Evolutionary conservation across 352 stramenopile genomes (phyloP), one percentile per base, ranked within the genome.

Genomic region (Globisporangium carolinianum): DNA sequence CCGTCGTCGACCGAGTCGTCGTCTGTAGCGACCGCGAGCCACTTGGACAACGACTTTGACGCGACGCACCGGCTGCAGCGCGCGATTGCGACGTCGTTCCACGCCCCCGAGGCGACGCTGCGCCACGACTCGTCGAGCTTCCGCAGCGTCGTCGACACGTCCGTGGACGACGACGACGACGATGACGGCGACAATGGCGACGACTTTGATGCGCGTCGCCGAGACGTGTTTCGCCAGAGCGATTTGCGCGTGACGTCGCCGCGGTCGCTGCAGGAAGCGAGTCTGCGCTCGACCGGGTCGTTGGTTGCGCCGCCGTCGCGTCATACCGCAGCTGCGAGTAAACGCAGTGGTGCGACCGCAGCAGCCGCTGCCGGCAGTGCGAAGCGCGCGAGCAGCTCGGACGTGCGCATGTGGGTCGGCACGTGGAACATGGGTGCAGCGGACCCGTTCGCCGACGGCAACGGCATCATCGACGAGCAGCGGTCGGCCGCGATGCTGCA

Each of bases 361-460:
- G 38, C 61, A 5, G 24, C 24, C 24, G 24, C 24, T 24, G 24
- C 24, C 24, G 24, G 24, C 24, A 24, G 24, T 24, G 24, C 24
- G 24, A 78, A 86, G 58, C 69, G 76, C 38, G 46, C 61, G 14
- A 83, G 60, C 45, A 69, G 56, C 41, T 65, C 59, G 11, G 79
- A 93, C 54, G 75, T 93, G 6, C 71, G 77, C 9, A 73, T 96
- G 53, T 96, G 84, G 85, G 76, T 89, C 5, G 86, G 86, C 5
- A 87, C 81, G 24, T 96, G 86, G 86, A 96, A 96, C 66, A 87
- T 96, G 69, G 83, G 81, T 3, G 84, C 83, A 0, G 72, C 82
- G 7, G 86, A 94, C 53, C 85, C 83, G 11, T 92, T 94, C 53
- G 74, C 76, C 5, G 80, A 93, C 46, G 74, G 73, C 37, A 70